A percentile compares a stretch with the other conserved stretches of the same genome.
Evolutionary conservation across 805 yeast genomes (phyloP).

Genomic region (Teunomyces panamensis): DNA sequence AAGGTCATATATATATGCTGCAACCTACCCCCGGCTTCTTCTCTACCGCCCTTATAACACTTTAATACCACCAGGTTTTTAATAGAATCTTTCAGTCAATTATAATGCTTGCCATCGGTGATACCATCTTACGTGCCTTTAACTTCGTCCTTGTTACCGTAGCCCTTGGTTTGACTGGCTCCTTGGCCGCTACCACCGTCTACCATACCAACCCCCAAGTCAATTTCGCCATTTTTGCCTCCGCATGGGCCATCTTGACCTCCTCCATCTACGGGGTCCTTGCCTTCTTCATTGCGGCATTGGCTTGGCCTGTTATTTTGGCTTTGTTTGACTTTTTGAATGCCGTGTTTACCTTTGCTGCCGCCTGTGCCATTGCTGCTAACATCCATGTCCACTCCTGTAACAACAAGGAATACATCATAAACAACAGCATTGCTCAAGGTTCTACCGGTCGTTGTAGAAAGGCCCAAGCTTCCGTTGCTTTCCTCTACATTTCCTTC

Average conservation of each 20-base stretch:
- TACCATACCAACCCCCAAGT: conserved; percentile 69
- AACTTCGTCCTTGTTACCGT: conserved; percentile 77
- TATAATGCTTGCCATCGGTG: conserved; percentile 66
- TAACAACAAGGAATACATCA: conserved; percentile 60
- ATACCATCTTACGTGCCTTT: conserved; percentile 66
- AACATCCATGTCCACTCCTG: conserved; percentile 87
- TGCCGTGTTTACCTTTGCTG: conserved; percentile 89
- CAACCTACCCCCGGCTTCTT: neutral
- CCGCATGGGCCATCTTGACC: conserved; percentile 80
- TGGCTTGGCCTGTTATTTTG: conserved; percentile 85
- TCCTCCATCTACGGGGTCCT: conserved; percentile 75
- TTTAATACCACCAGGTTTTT: no score
- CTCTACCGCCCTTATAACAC: no score
- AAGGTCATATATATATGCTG: conserved; percentile 3
- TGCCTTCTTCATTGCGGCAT: conserved; percentile 72
- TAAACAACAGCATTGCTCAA: conserved; percentile 65
- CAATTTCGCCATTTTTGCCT: conserved; percentile 82
- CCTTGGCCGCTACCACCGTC: conserved; percentile 67
- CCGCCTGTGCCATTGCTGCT: conserved; percentile 91
- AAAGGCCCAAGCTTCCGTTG: conserved; percentile 83
- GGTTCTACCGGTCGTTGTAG: conserved; percentile 86
- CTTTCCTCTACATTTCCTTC: conserved; percentile 83
- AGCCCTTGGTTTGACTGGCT: conserved; percentile 83
- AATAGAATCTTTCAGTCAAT: neutral
- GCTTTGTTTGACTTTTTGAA: conserved; percentile 80